Percentiles rank a stretch among this genome's conserved stretches.
phyloP scores from a whole-genome alignment of 306 rosid species.

The Pterocarpus macrocarpus region DNA sequence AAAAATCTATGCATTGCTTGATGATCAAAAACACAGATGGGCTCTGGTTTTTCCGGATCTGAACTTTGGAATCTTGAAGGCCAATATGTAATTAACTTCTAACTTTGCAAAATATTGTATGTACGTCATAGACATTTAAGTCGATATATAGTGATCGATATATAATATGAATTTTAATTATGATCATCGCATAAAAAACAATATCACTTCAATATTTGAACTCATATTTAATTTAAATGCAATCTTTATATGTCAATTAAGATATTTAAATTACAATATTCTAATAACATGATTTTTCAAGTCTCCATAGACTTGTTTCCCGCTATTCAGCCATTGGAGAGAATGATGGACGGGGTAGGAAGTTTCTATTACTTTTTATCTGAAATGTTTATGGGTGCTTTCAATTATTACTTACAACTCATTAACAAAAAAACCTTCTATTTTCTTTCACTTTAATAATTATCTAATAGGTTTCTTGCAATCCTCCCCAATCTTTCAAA shows the following conservation, averaged over 20 bases:
- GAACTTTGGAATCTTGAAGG: conserved; percentile 29
- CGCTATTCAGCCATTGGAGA: conserved; percentile 43
- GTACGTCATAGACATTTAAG: no score
- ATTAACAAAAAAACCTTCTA: conserved; percentile 5
- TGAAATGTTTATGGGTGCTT: conserved; percentile 18
- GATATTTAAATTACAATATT: no score
- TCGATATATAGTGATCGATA: no score
- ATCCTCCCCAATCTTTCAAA: neutral
- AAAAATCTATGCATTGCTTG: conserved; percentile 37
- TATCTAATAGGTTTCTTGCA: conserved; percentile 5
- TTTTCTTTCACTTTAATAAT: neutral
- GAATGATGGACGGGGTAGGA: conserved; percentile 46
- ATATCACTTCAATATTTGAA: no score
- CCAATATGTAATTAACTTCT: no score
- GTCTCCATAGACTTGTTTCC: neutral
- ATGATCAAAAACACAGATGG: conserved; percentile 25
- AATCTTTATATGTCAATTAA: no score
- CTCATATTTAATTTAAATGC: no score
- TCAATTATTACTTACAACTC: conserved; percentile 38
- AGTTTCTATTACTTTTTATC: conserved; percentile 43
- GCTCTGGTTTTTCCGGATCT: conserved; percentile 52
- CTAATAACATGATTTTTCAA: neutral
- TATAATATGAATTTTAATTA: no score
- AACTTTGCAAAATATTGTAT: no score
- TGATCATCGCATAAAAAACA: no score